Evolutionary conservation across 768 basidiomycete species (phyloP).

Genomic region (Amanita rubescens): DNA sequence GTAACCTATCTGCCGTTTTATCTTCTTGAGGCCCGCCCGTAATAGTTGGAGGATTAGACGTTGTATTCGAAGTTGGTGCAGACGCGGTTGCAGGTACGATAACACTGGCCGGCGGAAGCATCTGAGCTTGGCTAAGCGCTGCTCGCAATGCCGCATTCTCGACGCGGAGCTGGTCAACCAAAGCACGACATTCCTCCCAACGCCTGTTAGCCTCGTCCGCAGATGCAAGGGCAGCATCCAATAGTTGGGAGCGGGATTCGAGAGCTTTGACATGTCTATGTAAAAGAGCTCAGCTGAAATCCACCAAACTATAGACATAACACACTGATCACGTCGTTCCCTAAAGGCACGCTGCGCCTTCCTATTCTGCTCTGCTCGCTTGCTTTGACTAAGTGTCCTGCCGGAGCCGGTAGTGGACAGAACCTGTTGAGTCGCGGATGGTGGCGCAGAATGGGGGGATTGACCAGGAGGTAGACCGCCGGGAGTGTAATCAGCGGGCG

Average conservation of each 20-base stretch:
- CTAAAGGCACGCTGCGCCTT: constrained; percentile 91
- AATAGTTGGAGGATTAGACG: background rate
- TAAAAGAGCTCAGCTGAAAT: constrained; percentile 1
- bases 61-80: background rate
- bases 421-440: constrained; percentile 12
- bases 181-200: constrained; percentile 85
- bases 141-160: constrained; percentile 77
- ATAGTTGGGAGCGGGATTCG: constrained; percentile 76
- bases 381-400: constrained; percentile 67
- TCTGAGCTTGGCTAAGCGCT: constrained; percentile 47
- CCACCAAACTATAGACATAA: constrained; percentile 16
- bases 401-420: constrained; percentile 19
- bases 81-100: background rate
- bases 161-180: constrained; percentile 81
- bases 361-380: constrained; percentile 90
- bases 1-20: background rate
- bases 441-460: constrained; percentile 22
- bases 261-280: constrained; percentile 79
- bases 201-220: constrained; percentile 85
- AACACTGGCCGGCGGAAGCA: constrained; percentile 24
- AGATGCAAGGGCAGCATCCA: constrained; percentile 79
- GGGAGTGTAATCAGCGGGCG: constrained; percentile 46
- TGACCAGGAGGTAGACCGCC: constrained; percentile 22
- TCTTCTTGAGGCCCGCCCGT: background rate
- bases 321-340: constrained; percentile 84